These are phyloP conservation scores for Pachyrhizus erosus DNA, from an alignment of 306 rosid species.

Conservation along the genomic window DNA sequence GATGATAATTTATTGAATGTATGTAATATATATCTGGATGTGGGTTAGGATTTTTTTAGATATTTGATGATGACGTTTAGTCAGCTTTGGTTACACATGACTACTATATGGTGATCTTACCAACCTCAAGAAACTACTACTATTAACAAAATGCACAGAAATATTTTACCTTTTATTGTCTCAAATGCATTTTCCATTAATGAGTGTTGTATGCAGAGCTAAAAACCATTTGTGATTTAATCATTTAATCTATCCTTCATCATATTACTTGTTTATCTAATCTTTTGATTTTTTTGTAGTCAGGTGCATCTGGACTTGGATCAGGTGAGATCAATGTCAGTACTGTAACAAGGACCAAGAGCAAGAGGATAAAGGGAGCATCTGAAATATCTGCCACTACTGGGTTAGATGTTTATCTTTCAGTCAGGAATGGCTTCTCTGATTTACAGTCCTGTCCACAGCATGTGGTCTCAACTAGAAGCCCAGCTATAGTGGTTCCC, in stretches of 20 bases:
- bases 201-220: neutral
- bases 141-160: neutral
- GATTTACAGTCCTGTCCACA: slow-evolving; percentile 62
- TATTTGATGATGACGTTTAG: slow-evolving; percentile 8
- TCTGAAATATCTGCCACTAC: slow-evolving; percentile 61
- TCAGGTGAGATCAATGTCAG: slow-evolving; percentile 55
- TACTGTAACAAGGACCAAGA: slow-evolving; percentile 51
- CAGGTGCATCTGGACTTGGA: slow-evolving; percentile 55
- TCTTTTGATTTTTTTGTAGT: slow-evolving; percentile 49
- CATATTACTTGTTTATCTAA: slow-evolving; percentile 38
- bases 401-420: slow-evolving; percentile 64
- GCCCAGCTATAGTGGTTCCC: slow-evolving; percentile 79
- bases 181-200: slow-evolving; percentile 13
- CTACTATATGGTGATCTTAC: slow-evolving; percentile 7
- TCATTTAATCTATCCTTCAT: slow-evolving; percentile 13
- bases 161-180: neutral
- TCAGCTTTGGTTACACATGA: slow-evolving; percentile 10
- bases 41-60: neutral
- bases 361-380: slow-evolving; percentile 61
- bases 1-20: slow-evolving; percentile 7
- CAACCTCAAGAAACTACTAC: slow-evolving; percentile 21
- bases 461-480: slow-evolving; percentile 62
- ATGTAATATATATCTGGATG: neutral
- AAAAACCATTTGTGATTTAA: slow-evolving; percentile 20
- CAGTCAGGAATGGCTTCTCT: slow-evolving; percentile 62